A percentile compares a stretch with the other conserved stretches of the same genome.
Evolutionary conservation across 2,329 filamentous ascomycete genomes (phyloP).

Genomic region (Pseudocercospora pini-densiflorae): DNA sequence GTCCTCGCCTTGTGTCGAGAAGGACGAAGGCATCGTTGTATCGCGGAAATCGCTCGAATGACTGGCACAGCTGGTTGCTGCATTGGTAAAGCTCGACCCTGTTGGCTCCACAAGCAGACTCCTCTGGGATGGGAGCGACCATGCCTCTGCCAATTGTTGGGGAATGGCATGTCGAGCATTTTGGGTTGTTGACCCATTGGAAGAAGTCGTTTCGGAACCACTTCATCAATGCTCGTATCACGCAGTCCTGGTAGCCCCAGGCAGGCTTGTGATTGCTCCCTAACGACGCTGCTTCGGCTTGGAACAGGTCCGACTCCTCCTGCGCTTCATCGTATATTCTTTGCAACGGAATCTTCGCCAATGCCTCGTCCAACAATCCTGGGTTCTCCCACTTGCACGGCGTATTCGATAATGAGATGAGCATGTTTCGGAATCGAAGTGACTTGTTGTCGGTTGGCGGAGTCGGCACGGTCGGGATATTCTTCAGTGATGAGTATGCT

Average conservation of each 20-base stretch:
- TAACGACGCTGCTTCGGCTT: constrained; percentile 86
- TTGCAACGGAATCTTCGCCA: constrained; percentile 84
- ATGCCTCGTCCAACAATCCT: constrained; percentile 87
- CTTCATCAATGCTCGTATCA: constrained; percentile 84
- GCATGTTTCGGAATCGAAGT: constrained; percentile 65
- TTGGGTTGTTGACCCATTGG: constrained; percentile 94
- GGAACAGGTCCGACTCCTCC: constrained; percentile 86
- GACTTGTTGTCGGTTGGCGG: constrained; percentile 63
- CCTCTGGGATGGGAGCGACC: constrained; percentile 84
- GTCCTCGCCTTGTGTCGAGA: constrained; percentile 81
- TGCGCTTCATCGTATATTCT: constrained; percentile 93
- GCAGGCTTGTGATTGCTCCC: constrained; percentile 75
- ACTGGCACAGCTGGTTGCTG: constrained; percentile 73
- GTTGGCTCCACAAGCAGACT: constrained; percentile 83
- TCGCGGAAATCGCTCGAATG: constrained; percentile 86
- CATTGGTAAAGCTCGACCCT: constrained; percentile 91
- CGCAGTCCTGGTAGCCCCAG: constrained; percentile 98
- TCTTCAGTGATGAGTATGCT: constrained; percentile 65
- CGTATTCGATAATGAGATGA: constrained; percentile 83
- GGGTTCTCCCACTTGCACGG: constrained; percentile 97
- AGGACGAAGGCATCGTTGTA: constrained; percentile 96
- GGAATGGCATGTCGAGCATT: constrained; percentile 78
- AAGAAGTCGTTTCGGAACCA: constrained; percentile 98
- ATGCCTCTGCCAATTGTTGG: constrained; percentile 81
- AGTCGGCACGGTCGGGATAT: constrained; percentile 72